phyloP scores from a whole-genome alignment of 2,329 filamentous ascomycete species.

The Colletotrichum sp. region DNA sequence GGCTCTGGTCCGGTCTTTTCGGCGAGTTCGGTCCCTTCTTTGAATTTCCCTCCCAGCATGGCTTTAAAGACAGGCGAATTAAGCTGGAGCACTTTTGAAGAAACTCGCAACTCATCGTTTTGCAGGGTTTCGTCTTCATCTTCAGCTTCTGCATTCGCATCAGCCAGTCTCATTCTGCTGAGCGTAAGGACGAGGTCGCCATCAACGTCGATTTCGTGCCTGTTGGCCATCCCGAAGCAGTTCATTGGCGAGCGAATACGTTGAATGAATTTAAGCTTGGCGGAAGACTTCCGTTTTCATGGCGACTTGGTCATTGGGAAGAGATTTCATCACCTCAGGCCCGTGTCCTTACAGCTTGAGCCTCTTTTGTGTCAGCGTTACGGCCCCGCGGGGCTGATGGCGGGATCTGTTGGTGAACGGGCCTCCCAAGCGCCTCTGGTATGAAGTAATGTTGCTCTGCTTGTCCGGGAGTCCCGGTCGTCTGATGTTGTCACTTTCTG shows the following conservation, averaged over 20 bases:
- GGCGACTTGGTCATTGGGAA: background rate
- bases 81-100: constrained; percentile 25
- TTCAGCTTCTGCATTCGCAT: background rate
- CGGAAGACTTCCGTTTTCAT: background rate
- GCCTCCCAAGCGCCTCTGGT: background rate
- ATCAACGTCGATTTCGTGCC: constrained; percentile 3
- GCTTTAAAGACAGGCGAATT: constrained; percentile 30
- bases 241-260: background rate
- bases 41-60: constrained; percentile 27
- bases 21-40: constrained; percentile 22
- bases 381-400: background rate
- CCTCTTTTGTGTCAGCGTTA: background rate
- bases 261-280: background rate
- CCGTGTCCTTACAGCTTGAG: background rate
- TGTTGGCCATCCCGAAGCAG: background rate
- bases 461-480: background rate
- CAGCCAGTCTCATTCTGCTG: background rate
- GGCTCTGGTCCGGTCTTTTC: background rate
- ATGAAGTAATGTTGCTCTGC: background rate
- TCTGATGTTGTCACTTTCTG: background rate
- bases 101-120: constrained; percentile 12
- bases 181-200: constrained; percentile 23
- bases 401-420: background rate
- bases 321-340: background rate
- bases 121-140: constrained; percentile 7